phyloP scores from a whole-genome alignment of 2,329 filamentous ascomycete genomes.

The Ceratocystis diversiconidia region DNA sequence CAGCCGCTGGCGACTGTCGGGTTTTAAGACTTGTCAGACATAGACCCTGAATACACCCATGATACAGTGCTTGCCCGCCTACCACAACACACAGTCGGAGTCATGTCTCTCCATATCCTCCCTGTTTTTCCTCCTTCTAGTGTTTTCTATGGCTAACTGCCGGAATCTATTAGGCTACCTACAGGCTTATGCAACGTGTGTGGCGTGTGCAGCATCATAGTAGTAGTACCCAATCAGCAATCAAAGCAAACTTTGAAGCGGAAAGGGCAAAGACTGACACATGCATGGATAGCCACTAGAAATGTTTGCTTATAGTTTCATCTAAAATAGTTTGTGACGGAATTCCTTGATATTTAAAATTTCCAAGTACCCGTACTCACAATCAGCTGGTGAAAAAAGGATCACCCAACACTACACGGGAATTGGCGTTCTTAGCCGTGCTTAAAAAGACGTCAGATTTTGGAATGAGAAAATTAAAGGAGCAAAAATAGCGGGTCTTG shows the following conservation, averaged over 20 bases:
- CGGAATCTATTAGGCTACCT: not conserved
- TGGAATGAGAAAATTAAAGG: too few species aligned
- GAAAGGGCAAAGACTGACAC: too few species aligned
- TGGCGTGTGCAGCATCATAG: not conserved
- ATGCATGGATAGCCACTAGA: too few species aligned
- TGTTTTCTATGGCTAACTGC: not conserved
- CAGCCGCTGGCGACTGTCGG: not conserved
- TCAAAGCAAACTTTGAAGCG: not conserved
- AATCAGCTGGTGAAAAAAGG: too few species aligned
- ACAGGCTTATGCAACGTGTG: not conserved
- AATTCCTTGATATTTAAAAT: too few species aligned
- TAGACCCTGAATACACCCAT: not conserved
- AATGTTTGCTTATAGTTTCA: too few species aligned
- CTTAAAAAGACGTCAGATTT: too few species aligned
- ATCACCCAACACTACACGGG: too few species aligned
- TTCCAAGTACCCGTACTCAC: too few species aligned
- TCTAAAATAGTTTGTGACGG: too few species aligned
- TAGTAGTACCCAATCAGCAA: not conserved
- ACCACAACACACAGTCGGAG: not conserved
- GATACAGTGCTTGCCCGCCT: not conserved
- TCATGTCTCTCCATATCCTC: not conserved
- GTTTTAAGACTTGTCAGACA: not conserved
- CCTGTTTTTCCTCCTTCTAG: not conserved
- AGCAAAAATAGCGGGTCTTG: constrained; percentile 14
- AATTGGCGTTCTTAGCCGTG: too few species aligned